phyloP scores from a whole-genome alignment of 495 filamentous ascomycete genomes.

The Penicillium waksmanii region DNA sequence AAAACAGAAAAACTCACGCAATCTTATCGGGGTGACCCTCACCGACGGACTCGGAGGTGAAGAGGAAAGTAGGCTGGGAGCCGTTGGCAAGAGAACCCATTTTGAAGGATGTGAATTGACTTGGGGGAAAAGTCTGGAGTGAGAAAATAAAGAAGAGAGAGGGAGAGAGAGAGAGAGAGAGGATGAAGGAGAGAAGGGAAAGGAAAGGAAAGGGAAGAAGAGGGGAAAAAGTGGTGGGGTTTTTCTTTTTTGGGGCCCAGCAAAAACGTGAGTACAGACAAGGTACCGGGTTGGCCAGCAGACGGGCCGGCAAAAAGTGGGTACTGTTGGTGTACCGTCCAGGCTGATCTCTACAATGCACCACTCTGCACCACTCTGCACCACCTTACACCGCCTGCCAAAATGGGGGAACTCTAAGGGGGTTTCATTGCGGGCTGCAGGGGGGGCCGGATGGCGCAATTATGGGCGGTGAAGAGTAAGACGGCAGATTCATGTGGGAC shows the following conservation, averaged over 20 bases:
- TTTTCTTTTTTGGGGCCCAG: constrained; percentile 23
- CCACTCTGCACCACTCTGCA: neutral
- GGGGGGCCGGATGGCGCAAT: constrained; percentile 16
- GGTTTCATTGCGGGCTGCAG: neutral
- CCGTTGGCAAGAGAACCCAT: constrained; percentile 64
- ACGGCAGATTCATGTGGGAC: neutral
- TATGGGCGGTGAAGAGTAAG: constrained; percentile 13
- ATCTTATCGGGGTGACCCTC: constrained; percentile 99
- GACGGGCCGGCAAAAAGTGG: constrained; percentile 9
- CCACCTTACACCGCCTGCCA: neutral
- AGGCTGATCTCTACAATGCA: neutral
- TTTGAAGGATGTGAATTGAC: constrained; percentile 42
- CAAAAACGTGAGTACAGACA: constrained; percentile 16
- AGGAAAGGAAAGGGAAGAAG: constrained; percentile 16
- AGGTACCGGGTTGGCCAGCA: constrained; percentile 13
- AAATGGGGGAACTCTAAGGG: neutral
- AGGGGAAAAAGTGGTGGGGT: constrained; percentile 33
- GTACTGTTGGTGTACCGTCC: constrained; percentile 20
- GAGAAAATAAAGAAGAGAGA: constrained; percentile 25
- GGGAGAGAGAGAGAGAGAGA: constrained; percentile 21
- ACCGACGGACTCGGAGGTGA: constrained; percentile 99
- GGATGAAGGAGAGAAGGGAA: constrained; percentile 14
- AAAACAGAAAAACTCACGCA: constrained; percentile 56
- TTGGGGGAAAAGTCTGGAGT: constrained; percentile 16
- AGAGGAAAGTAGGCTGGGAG: constrained; percentile 81